Evolutionary conservation across 352 stramenopile genomes (phyloP).

Genomic region (Globisporangium paddicum): DNA sequence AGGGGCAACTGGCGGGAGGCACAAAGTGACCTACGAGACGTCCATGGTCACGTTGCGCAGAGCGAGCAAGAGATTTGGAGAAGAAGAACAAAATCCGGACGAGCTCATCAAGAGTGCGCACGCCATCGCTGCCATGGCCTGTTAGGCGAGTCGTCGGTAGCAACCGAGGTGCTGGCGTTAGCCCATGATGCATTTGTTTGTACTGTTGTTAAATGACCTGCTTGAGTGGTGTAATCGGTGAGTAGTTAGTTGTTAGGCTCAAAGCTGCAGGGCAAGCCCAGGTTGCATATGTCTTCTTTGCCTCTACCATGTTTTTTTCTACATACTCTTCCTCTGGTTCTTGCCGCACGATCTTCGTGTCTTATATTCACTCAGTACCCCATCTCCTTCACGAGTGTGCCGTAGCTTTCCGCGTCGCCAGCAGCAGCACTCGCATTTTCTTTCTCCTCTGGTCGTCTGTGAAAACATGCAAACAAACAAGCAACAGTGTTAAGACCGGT

Average conservation of each 20-base stretch:
- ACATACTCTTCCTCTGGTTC: neutral
- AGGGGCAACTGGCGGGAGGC: conserved; percentile 59
- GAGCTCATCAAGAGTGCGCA: neutral
- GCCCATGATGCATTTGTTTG: neutral
- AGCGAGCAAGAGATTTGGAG: neutral
- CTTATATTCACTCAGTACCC: conserved; percentile 40
- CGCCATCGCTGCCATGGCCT: conserved; percentile 8
- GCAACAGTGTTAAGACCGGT: neutral
- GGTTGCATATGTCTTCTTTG: neutral
- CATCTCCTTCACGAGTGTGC: conserved; percentile 73
- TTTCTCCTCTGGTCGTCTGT: conserved; percentile 4
- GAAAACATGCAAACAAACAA: neutral
- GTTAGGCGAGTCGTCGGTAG: neutral
- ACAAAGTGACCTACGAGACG: conserved; percentile 64
- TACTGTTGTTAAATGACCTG: too few species aligned
- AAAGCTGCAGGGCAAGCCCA: too few species aligned
- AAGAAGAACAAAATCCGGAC: neutral
- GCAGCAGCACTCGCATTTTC: neutral
- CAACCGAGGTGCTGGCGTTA: neutral
- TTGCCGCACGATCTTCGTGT: neutral
- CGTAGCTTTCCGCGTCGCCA: conserved; percentile 28
- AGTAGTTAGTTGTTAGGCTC: too few species aligned
- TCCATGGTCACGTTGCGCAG: conserved; percentile 17
- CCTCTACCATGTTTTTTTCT: neutral
- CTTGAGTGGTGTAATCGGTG: too few species aligned